phyloP scores from a whole-genome alignment of 352 stramenopile species.

The Phytopythium kandeliae region DNA sequence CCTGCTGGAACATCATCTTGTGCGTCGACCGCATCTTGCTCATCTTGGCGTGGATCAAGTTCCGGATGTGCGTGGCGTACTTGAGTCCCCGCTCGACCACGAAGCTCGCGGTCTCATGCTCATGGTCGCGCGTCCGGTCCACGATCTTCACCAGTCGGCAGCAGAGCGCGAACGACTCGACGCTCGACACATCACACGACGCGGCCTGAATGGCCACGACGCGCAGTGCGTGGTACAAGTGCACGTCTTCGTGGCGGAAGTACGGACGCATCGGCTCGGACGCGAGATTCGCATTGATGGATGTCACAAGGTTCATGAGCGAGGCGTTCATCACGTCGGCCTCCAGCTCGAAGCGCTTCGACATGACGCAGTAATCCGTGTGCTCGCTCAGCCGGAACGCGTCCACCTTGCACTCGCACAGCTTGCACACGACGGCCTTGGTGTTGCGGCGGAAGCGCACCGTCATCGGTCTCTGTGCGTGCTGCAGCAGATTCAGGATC shows the following conservation, averaged over 20 bases:
- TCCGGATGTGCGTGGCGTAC: slow-evolving; percentile 50
- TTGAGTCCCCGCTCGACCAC: slow-evolving; percentile 46
- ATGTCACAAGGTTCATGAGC: slow-evolving; percentile 43
- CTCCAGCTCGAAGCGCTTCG: slow-evolving; percentile 66
- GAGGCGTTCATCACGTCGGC: slow-evolving; percentile 72
- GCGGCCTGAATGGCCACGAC: slow-evolving; percentile 69
- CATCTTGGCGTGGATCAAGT: slow-evolving; percentile 85
- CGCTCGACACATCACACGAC: slow-evolving; percentile 60
- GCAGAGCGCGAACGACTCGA: slow-evolving; percentile 76
- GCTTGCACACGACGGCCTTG: slow-evolving; percentile 57
- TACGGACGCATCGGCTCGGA: slow-evolving; percentile 26
- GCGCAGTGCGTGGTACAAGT: slow-evolving; percentile 68
- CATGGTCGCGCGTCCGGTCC: slow-evolving; percentile 57
- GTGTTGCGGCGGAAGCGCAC: slow-evolving; percentile 52
- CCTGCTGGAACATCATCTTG: slow-evolving; percentile 71
- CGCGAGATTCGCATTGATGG: slow-evolving; percentile 51
- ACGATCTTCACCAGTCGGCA: slow-evolving; percentile 75
- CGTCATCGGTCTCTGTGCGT: slow-evolving; percentile 46
- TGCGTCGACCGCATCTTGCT: slow-evolving; percentile 81
- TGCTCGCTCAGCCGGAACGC: slow-evolving; percentile 61
- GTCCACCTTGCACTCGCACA: slow-evolving; percentile 76
- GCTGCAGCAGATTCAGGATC: slow-evolving; percentile 61
- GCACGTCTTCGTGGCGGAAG: slow-evolving; percentile 51
- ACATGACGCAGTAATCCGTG: slow-evolving; percentile 78
- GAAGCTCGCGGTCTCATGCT: slow-evolving; percentile 36